Percentiles rank a stretch among this genome's conserved stretches.
Conservation (phyloP, 257 asterid species). For the Apocynum venetum region DNA sequence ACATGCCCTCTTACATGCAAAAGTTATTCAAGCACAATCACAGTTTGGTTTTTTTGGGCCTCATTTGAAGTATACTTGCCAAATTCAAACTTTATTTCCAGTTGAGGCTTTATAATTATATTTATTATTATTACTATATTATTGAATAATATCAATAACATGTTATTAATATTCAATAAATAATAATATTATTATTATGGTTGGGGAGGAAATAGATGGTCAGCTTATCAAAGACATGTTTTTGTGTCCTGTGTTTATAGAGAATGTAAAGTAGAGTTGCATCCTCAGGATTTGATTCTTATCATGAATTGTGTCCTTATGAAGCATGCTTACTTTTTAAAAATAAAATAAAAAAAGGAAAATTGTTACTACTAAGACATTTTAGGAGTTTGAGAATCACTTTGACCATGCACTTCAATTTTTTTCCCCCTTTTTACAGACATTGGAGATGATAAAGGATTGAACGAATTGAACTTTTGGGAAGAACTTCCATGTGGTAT, state of each 20-base stretch:
- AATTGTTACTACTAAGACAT: background rate
- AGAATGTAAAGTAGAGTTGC: background rate
- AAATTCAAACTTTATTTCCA: background rate
- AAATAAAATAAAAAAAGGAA: no score
- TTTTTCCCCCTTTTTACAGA: constrained; percentile 29
- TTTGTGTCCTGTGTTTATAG: background rate
- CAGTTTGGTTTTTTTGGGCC: background rate
- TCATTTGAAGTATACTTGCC: background rate
- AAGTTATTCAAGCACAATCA: background rate
- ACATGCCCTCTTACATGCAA: background rate
- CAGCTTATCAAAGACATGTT: background rate
- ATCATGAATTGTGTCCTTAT: background rate
- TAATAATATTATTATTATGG: no score
- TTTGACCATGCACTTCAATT: background rate
- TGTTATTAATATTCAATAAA: background rate
- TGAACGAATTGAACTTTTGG: constrained; percentile 58
- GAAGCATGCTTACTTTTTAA: no score
- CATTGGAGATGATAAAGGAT: constrained; percentile 36
- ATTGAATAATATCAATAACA: no score
- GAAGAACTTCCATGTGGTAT: constrained; percentile 95
- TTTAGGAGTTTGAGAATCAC: background rate
- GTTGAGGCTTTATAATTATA: no score
- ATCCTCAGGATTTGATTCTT: background rate
- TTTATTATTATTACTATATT: no score
- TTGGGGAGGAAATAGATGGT: background rate